A percentile compares a stretch with the other conserved stretches of the same genome.
phyloP scores from a whole-genome alignment of 2,329 filamentous ascomycete species.

The Cercospora sp. region DNA sequence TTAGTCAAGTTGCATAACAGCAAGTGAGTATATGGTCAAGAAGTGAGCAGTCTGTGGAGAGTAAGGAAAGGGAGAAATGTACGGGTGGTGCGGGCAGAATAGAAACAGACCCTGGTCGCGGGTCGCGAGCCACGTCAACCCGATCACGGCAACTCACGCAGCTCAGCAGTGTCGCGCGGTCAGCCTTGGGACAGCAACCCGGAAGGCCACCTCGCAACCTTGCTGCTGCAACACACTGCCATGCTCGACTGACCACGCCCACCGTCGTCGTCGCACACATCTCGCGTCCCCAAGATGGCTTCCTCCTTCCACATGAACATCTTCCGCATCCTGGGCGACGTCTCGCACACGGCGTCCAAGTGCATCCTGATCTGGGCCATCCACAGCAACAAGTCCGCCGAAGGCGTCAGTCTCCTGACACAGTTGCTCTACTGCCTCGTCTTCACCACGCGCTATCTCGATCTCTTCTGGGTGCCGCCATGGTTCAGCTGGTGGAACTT shows the following conservation, averaged over 20 bases:
- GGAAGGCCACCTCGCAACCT: not conserved
- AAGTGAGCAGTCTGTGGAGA: not conserved
- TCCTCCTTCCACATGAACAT: constrained; percentile 29
- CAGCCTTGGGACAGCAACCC: not conserved
- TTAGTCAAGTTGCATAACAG: not conserved
- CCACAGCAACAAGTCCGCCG: constrained; percentile 81
- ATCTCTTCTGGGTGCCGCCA: constrained; percentile 54
- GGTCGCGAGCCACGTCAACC: not conserved
- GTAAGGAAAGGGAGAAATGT: not conserved
- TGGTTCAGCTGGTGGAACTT: constrained; percentile 64
- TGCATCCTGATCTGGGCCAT: constrained; percentile 88
- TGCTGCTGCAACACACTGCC: not conserved
- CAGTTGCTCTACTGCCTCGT: constrained; percentile 85
- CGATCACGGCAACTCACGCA: constrained; percentile 3
- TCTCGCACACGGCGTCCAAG: constrained; percentile 84
- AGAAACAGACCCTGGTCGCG: constrained; percentile 2
- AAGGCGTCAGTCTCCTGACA: constrained; percentile 88
- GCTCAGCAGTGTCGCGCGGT: not conserved
- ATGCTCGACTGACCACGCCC: constrained; percentile 2
- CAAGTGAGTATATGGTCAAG: not conserved
- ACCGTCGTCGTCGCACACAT: not conserved
- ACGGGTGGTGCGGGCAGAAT: not conserved
- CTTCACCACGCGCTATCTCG: constrained; percentile 83
- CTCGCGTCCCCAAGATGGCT: constrained; percentile 9
- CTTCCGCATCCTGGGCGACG: constrained; percentile 78